Percentiles rank a stretch among this genome's conserved stretches.
These are phyloP conservation scores for Aschersonia sp. DNA, from an alignment of 2,329 filamentous ascomycete genomes.

Conservation along the genomic window DNA sequence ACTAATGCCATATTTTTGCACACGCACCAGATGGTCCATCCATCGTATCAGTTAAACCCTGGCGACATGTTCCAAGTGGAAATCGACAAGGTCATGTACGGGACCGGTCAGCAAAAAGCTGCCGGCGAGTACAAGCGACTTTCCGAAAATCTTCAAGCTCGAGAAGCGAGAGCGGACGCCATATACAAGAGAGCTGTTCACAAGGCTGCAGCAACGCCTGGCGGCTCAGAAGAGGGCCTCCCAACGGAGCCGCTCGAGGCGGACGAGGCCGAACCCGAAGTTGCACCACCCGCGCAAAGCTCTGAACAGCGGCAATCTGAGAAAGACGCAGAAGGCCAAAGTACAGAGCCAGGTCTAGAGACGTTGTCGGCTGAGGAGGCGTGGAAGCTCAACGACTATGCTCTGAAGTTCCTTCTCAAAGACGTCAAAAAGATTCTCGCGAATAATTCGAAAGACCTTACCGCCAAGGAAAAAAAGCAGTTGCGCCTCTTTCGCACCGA, in stretches of 20 bases:
- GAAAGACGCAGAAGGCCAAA: neutral
- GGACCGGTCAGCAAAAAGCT: slow-evolving; percentile 62
- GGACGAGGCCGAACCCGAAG: neutral
- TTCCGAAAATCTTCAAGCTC: slow-evolving; percentile 11
- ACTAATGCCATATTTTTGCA: neutral
- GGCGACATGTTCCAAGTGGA: slow-evolving; percentile 98
- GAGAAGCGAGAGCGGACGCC: slow-evolving; percentile 13
- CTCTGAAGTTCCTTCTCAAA: slow-evolving; percentile 14
- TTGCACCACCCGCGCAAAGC: neutral
- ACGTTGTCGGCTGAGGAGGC: slow-evolving; percentile 10
- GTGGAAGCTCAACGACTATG: slow-evolving; percentile 11
- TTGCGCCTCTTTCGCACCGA: slow-evolving; percentile 58
- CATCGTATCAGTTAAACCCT: slow-evolving; percentile 87
- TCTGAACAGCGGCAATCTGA: neutral
- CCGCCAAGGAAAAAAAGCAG: slow-evolving; percentile 59
- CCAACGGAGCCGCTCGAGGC: too few relatives aligned
- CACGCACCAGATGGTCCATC: slow-evolving; percentile 67
- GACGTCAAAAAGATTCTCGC: slow-evolving; percentile 18
- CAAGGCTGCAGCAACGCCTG: slow-evolving; percentile 1
- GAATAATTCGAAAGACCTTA: slow-evolving; percentile 35
- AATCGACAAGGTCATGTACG: slow-evolving; percentile 72
- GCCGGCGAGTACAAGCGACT: slow-evolving; percentile 10
- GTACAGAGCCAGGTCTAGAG: slow-evolving; percentile 1
- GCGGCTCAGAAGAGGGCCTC: too few relatives aligned
- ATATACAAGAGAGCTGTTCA: slow-evolving; percentile 8